phyloP scores from a whole-genome alignment of 1,284 basidiomycete genomes.

The Pseudozyma tsukubaensis region DNA sequence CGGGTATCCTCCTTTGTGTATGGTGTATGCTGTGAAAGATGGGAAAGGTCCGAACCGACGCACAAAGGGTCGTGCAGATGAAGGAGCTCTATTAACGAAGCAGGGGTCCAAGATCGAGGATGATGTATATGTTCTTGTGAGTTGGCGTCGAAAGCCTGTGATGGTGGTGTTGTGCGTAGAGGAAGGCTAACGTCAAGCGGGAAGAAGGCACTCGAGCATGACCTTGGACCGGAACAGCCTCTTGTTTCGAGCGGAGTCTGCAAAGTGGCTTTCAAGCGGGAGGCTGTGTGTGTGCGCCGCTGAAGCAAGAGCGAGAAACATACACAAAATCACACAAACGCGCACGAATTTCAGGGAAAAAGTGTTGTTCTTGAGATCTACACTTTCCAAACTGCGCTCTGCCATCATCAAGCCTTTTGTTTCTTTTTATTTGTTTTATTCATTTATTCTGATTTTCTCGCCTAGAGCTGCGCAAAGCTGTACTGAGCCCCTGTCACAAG shows the following conservation, averaged over 20 bases:
- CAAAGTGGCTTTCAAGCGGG: neutral
- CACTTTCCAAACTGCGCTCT: constrained; percentile 6
- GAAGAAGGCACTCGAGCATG: too few relatives aligned
- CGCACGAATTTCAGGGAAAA: neutral
- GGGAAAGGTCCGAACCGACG: neutral
- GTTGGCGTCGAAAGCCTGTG: neutral
- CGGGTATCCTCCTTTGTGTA: neutral
- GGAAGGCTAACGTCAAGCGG: too few relatives aligned
- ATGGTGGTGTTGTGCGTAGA: neutral
- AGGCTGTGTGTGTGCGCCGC: constrained; percentile 17
- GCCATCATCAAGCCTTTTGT: constrained; percentile 4
- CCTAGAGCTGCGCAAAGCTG: too few relatives aligned
- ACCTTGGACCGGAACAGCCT: too few relatives aligned
- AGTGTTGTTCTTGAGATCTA: constrained; percentile 25
- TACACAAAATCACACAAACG: neutral
- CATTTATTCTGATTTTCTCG: too few relatives aligned
- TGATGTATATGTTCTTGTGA: neutral
- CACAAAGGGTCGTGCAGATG: constrained; percentile 2
- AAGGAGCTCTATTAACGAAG: too few relatives aligned
- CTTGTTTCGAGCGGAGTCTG: too few relatives aligned
- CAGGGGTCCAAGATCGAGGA: neutral
- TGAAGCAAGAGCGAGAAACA: neutral
- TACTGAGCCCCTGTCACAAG: too few relatives aligned
- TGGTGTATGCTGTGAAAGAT: neutral
- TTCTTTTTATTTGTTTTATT: too few relatives aligned